Evolutionary conservation across 2,329 filamentous ascomycete genomes (phyloP), one percentile per base, ranked within the genome.

Genomic region (Curvularia sp.): DNA sequence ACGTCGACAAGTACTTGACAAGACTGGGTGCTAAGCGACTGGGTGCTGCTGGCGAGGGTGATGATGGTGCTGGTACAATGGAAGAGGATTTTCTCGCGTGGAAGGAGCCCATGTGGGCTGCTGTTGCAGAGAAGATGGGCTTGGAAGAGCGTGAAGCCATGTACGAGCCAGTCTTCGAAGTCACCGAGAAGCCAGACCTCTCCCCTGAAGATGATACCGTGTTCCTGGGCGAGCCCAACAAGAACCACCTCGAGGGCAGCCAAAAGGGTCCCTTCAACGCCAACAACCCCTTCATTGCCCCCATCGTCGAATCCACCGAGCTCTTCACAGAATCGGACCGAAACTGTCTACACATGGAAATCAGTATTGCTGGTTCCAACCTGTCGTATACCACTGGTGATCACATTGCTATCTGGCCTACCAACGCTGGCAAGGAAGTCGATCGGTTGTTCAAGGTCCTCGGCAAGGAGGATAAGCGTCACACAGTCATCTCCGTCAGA

Each of bases 31-130:
- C 91, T 12, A 84, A 88, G 73, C 86, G 92, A 67, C 92, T 99
- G 67, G 93, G 95, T 45, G 83, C 88, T 57, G 92, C 93, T 55
- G 95, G 96, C 69, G 94, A 98, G 81, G 95, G 95, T 72, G 95
- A 99, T 72, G 95, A 99, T 76, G 95, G 96, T 64, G 93, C 95
- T 65, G 95, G 96, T 61, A 99, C 95, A 56, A 99, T 99, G 96
- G 95, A 99, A 81, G 96, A 99, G 81, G 96, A 99, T 74, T 99
- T 98, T 79, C 81, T 99, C 71, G 92, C 94, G 66, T 99, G 95
- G 95, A 99, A 99, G 82, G 95, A 99, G 73, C 93, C 93, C 61
- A 99, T 99, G 95, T 99, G 96, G 95, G 83, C 86, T 70, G 91
- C 90, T 59, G 83, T 99, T 52, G 84, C 90, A 23, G 86, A 91